Evolutionary conservation across 2,329 filamentous ascomycete species (phyloP).

Genomic region (Thelonectria blattea): DNA sequence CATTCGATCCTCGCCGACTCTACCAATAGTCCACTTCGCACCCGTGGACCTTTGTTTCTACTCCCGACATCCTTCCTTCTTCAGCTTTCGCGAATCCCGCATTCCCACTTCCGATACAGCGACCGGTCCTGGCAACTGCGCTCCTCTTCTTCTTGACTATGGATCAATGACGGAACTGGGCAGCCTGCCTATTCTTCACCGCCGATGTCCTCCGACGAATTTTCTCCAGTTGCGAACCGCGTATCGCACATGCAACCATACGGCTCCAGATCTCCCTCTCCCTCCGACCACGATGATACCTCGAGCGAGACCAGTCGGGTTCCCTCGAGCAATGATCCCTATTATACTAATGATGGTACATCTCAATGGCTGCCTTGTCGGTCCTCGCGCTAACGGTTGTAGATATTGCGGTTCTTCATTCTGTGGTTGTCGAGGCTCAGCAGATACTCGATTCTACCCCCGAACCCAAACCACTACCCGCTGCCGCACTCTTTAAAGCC

Average conservation of each 20-base stretch:
- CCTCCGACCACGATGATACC: conserved; percentile 36
- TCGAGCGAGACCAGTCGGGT: conserved; percentile 38
- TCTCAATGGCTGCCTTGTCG: neutral
- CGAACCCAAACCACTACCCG: conserved; percentile 69
- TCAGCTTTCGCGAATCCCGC: conserved; percentile 13
- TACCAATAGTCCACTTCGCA: neutral
- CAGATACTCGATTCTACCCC: conserved; percentile 62
- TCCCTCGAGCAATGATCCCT: conserved; percentile 44
- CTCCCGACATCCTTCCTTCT: neutral
- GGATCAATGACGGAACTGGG: conserved; percentile 42
- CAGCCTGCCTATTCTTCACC: conserved; percentile 39
- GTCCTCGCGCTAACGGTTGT: conserved; percentile 20
- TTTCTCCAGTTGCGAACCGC: conserved; percentile 30
- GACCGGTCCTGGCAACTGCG: conserved; percentile 14
- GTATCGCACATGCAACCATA: conserved; percentile 40
- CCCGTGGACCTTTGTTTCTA: neutral
- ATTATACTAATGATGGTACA: conserved; percentile 67
- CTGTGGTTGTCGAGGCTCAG: conserved; percentile 77
- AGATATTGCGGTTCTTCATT: conserved; percentile 82
- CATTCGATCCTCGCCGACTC: neutral
- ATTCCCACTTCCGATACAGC: conserved; percentile 1
- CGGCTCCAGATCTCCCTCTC: conserved; percentile 30
- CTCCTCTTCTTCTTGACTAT: conserved; percentile 36
- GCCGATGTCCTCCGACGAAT: conserved; percentile 30
- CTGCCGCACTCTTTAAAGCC: conserved; percentile 79